These are phyloP conservation scores for Metahyphopichia silvanorum DNA, from an alignment of 805 yeast genomes.

Conservation along the genomic window DNA sequence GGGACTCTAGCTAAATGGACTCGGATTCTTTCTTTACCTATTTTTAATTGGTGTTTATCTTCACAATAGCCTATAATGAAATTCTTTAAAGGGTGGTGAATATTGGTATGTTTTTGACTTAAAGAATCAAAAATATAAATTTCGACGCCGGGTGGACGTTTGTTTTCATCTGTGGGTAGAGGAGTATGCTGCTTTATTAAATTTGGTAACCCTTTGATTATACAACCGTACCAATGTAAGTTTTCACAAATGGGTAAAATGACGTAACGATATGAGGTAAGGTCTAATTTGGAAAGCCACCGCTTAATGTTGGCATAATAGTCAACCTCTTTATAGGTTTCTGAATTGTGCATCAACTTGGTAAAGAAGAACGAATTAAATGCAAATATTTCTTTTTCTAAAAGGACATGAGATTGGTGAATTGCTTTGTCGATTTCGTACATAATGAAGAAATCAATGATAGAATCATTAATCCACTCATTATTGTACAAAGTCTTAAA, in stretches of 20 bases:
- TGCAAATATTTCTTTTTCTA: conserved; percentile 45
- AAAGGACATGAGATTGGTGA: conserved; percentile 13
- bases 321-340: conserved; percentile 13
- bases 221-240: conserved; percentile 85
- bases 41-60: conserved; percentile 51
- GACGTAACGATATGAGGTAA: conserved; percentile 52
- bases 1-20: conserved; percentile 61
- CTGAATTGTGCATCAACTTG: conserved; percentile 42
- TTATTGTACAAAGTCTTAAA: conserved; percentile 74
- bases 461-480: conserved; percentile 86
- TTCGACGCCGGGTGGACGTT: conserved; percentile 12
- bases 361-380: conserved; percentile 85
- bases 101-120: conserved; percentile 51
- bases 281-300: conserved; percentile 75
- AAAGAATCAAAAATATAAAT: conserved; percentile 76
- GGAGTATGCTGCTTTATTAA: conserved; percentile 13
- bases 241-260: conserved; percentile 80
- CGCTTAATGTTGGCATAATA: conserved; percentile 64
- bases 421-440: conserved; percentile 46
- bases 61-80: conserved; percentile 68
- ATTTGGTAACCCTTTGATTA: conserved; percentile 55
- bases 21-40: conserved; percentile 47
- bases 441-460: conserved; percentile 80
- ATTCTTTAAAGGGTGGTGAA: conserved; percentile 50
- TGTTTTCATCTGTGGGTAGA: conserved; percentile 3